Percentiles rank a stretch among this genome's conserved stretches.
Evolutionary conservation across 129 eudicot species (phyloP).

Genomic region (Tagetes erecta): DNA sequence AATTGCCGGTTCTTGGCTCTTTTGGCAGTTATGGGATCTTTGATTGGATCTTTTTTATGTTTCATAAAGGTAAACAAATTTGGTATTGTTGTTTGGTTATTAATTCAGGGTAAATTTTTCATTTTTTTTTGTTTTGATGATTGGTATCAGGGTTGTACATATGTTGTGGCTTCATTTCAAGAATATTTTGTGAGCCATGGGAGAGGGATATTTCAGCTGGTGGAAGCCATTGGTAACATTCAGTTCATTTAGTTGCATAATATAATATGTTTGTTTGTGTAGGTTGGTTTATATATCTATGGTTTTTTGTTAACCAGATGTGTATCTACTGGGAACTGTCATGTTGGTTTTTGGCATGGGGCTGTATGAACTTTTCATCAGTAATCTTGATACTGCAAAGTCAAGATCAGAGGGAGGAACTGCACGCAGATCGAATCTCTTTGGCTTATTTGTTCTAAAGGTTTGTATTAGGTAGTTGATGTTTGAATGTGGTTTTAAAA

Average conservation of each 20-base stretch:
- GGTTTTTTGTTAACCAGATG: slow-evolving; percentile 42
- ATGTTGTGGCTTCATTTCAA: slow-evolving; percentile 58
- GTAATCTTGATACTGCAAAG: slow-evolving; percentile 62
- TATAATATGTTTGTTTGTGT: no score
- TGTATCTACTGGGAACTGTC: slow-evolving; percentile 88
- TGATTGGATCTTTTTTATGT: slow-evolving; percentile 74
- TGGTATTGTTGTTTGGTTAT: no score
- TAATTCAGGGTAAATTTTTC: no score
- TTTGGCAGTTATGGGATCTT: slow-evolving; percentile 76
- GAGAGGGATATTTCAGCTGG: slow-evolving; percentile 63
- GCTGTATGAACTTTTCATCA: slow-evolving; percentile 87
- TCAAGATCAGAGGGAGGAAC: slow-evolving; percentile 39
- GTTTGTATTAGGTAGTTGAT: slow-evolving; percentile 21
- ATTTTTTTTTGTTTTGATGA: not conserved
- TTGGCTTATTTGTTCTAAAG: slow-evolving; percentile 76
- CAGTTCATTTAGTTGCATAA: no score
- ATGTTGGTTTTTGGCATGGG: slow-evolving; percentile 99
- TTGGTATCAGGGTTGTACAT: slow-evolving; percentile 62
- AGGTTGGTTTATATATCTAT: not conserved
- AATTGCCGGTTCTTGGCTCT: slow-evolving; percentile 69
- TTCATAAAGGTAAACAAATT: slow-evolving; percentile 55
- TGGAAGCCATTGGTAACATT: slow-evolving; percentile 76
- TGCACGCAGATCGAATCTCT: slow-evolving; percentile 57
- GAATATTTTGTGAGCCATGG: slow-evolving; percentile 60
- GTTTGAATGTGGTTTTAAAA: not conserved